Base-by-base conservation (phyloP, 1,284 basidiomycete genomes). In the Cryptococcus hybrid region DNA sequence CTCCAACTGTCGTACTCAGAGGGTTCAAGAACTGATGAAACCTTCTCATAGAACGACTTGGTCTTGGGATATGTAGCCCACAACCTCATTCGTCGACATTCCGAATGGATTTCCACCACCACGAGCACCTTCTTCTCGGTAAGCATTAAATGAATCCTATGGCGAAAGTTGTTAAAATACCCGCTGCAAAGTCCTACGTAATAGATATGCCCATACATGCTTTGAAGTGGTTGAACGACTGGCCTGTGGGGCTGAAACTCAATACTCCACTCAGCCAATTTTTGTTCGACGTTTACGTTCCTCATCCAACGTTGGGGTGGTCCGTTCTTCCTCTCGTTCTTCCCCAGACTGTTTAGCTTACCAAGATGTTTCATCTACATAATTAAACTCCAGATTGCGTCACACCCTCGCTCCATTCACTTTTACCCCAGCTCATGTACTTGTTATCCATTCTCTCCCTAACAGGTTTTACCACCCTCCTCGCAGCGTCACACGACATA, bases 221-320 rank as follows among this genome's bases (percentile, higher is more conserved):
- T 3, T 58, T 76, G 34, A 47, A 51, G 46, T 98, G 94, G 94
- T 82, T 99, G 3, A 89, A 95, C 71, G 86, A 88, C 57, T 99
- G 96, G 94, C 95, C 95, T 0, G 91, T 88, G 0, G 95, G 96
- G 1, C 79, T 99, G 46, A 99, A 99, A 78, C 86, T 99, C 58
- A 99, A 99, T 72, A 92, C 91, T 0, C 91, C 97, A 64, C 83
- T 98, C 13, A 90, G 91, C 64, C 80, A 82, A 15, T 90, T 95
- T 69, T 66, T 86, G 87, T 38, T 83, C 86, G 57, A 81, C 84
- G 0, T 87, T 94, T 56, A 80, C 85, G 1, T 82, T 83, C 30
- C 62, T 87, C 4, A 83, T 89, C 5, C 79, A 80, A 3, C 68
- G 82, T 5, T 94, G 89, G 89, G 83, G 83, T 40, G 77, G 89